Conservation (phyloP, 2,329 filamentous ascomycete species). For the Fusarium veterinarium region DNA sequence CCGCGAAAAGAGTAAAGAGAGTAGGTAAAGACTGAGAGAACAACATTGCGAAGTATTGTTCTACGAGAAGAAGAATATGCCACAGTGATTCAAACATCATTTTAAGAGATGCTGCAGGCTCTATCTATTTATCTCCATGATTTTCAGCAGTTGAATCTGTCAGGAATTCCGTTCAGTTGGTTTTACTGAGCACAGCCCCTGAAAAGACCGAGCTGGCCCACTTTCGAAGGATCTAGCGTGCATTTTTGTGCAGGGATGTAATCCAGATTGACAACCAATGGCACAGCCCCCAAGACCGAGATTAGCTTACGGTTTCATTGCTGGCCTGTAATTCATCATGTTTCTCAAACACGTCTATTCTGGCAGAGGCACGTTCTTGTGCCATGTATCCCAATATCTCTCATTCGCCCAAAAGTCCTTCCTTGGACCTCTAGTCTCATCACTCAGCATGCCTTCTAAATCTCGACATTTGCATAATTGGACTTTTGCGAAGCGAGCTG, state of each 20-base stretch:
- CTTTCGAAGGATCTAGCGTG: background rate
- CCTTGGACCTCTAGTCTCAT: background rate
- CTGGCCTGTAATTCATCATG: background rate
- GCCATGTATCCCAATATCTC: conserved; percentile 2
- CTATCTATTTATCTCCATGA: background rate
- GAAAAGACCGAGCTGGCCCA: background rate
- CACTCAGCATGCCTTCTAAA: background rate
- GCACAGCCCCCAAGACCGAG: background rate
- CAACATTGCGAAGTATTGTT: background rate
- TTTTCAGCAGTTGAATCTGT: too few species aligned
- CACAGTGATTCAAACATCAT: accelerated
- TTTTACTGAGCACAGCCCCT: background rate
- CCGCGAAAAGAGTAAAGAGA: background rate
- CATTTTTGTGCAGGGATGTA: background rate
- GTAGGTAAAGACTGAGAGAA: background rate
- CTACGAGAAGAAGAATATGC: accelerated
- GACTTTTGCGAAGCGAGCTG: background rate
- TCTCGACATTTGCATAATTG: background rate
- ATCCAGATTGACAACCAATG: background rate
- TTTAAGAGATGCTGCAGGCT: accelerated
- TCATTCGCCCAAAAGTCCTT: background rate
- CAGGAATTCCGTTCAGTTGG: background rate
- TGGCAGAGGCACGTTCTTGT: background rate
- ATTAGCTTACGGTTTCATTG: background rate
- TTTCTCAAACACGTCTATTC: background rate